Evolutionary conservation across 2,329 filamentous ascomycete genomes (phyloP).

Genomic region (Colletotrichum chrysophilum): DNA sequence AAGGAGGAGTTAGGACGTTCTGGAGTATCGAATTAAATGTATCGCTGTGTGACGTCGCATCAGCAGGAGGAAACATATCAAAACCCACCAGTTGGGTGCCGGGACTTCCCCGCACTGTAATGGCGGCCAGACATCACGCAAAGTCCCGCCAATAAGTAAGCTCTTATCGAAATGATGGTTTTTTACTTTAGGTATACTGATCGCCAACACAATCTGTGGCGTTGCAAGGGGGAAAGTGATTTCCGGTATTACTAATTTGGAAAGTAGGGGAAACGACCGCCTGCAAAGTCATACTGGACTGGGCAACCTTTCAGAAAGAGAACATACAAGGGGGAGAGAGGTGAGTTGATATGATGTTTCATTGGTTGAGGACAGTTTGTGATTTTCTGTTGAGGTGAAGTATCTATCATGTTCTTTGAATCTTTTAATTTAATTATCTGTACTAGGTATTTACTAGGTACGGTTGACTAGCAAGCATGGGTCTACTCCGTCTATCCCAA

Average conservation of each 20-base stretch:
- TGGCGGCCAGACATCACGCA: background rate
- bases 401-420: background rate
- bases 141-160: background rate
- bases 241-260: background rate
- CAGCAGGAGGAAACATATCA: background rate
- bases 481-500: background rate
- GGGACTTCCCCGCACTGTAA: background rate
- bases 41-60: background rate
- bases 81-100: slow-evolving; percentile 1
- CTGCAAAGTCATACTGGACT: background rate
- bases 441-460: background rate
- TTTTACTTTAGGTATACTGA: background rate
- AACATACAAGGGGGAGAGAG: background rate
- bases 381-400: accelerated
- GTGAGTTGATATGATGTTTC: accelerated
- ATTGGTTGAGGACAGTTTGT: background rate
- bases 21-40: background rate
- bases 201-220: background rate
- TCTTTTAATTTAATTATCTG: background rate
- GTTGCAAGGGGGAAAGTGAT: background rate
- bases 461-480: accelerated
- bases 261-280: background rate
- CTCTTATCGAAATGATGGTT: background rate
- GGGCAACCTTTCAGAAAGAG: background rate
- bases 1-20: background rate